Evolutionary conservation across 1,284 basidiomycete species (phyloP), one percentile per base, ranked within the genome.

Genomic region (Paramarasmius palmivorus): DNA sequence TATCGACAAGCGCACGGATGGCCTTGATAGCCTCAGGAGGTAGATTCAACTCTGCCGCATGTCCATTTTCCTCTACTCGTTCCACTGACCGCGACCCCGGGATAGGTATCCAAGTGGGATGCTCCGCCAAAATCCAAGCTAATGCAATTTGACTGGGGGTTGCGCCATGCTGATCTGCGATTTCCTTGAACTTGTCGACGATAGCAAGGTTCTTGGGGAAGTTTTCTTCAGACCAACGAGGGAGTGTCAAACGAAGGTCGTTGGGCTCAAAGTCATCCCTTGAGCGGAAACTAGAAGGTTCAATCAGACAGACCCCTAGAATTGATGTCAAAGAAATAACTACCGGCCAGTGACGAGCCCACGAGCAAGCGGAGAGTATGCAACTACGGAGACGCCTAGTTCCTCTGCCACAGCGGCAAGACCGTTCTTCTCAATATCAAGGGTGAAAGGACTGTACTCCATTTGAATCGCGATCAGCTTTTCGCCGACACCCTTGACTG

Each of bases 61-160:
- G 55, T 14, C 63, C 62, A 50, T 72, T 72, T 53, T 71, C 70
- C 38, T 69, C 64, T 2, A 71, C 56, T 15, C 69, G 64, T 0
- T 50, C 49, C 6, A 58, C 35, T 22, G 50, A 60, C 15, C 64
- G 63, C 6, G 53, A 57, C 4, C 65, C 69, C 12, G 68, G 66
- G 45, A 69, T 66, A 2, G 67, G 67, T 46, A 70, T 56, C 54
- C 66, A 63, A 40, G 62, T 60, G 1, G 62, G 61, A 49, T 68
- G 61, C 22, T 63, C 61, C 2, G 64, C 70, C 7, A 76, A 63
- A 35, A 79, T 60, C 80, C 81, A 83, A 0, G 81, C 81, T 1
- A 84, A 67, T 1, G 71, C 62, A 19, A 82, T 62, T 60, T 83
- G 81, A 0, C 74, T 69, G 0, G 74, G 55, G 1, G 79, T 76